Conservation (phyloP, 192 early-diverging fungal species). For the Borealophlyctis nickersoniae region DNA sequence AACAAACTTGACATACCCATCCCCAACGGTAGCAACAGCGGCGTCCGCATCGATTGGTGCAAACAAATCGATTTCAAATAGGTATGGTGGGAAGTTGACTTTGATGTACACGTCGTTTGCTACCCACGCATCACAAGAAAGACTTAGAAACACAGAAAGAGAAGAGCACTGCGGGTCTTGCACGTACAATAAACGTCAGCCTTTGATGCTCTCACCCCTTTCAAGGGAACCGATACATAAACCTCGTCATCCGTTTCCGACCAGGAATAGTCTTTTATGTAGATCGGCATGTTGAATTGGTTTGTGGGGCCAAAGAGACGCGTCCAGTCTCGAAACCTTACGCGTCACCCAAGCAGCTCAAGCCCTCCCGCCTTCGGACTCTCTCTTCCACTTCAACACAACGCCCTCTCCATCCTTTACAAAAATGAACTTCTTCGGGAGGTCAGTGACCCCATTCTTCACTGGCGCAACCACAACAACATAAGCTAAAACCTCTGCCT, state of each 20-base stretch:
- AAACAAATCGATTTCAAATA: slow-evolving; percentile 51
- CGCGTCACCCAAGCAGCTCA: too few species aligned
- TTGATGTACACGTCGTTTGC: slow-evolving; percentile 52
- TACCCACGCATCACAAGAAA: slow-evolving; percentile 1
- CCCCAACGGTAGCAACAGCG: slow-evolving; percentile 38
- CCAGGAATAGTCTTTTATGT: slow-evolving; percentile 38
- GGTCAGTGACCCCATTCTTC: background rate
- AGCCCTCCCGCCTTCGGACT: too few species aligned
- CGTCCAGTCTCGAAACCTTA: too few species aligned
- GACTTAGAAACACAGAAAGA: background rate
- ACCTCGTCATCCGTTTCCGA: slow-evolving; percentile 26
- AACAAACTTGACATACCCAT: slow-evolving; percentile 35
- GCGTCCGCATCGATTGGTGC: slow-evolving; percentile 31
- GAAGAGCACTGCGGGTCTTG: background rate
- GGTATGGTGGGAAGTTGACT: slow-evolving; percentile 48
- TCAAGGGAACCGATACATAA: slow-evolving; percentile 41
- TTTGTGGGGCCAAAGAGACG: too few species aligned
- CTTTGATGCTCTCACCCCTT: slow-evolving; percentile 34
- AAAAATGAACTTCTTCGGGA: slow-evolving; percentile 40
- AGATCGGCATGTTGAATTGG: slow-evolving; percentile 38
- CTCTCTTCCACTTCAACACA: too few species aligned
- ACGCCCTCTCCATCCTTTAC: too few species aligned
- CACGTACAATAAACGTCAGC: slow-evolving; percentile 46
- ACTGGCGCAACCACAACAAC: background rate
- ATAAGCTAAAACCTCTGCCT: background rate